Conservation (phyloP, 805 yeast genomes). For the Metschnikowia colocasiae region DNA sequence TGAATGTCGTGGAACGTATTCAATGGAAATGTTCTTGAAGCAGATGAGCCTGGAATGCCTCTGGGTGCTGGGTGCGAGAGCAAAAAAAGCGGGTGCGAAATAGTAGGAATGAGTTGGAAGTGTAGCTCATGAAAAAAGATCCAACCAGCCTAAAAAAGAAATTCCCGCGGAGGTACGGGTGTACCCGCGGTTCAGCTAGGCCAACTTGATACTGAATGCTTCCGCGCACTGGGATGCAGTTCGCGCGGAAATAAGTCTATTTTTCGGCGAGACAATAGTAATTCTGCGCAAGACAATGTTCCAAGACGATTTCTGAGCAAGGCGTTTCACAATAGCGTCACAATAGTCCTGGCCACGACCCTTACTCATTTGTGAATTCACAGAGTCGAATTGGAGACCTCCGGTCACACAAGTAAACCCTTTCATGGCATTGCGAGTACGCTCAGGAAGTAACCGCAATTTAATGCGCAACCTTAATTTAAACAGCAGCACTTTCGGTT, state of each 20-base stretch:
- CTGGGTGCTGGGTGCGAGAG: background rate
- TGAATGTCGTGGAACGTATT: background rate
- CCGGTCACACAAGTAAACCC: too few species aligned
- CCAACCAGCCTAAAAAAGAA: slow-evolving; percentile 2
- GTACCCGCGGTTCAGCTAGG: background rate
- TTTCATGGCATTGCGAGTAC: too few species aligned
- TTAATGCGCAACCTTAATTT: too few species aligned
- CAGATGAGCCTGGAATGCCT: background rate
- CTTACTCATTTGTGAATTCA: too few species aligned
- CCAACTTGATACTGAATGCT: too few species aligned
- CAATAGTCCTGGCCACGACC: too few species aligned
- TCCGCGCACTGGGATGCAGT: background rate
- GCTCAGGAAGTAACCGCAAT: too few species aligned
- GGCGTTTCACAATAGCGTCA: too few species aligned
- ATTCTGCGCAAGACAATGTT: too few species aligned
- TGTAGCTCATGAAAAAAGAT: background rate
- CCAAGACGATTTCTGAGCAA: too few species aligned
- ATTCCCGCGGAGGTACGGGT: slow-evolving; percentile 2
- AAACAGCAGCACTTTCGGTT: too few species aligned
- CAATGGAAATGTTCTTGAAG: background rate
- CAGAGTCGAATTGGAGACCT: too few species aligned
- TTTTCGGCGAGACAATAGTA: background rate
- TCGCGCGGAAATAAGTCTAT: background rate
- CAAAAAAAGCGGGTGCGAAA: slow-evolving; percentile 6
- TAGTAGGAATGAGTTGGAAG: background rate